Evolutionary conservation across 139 green algal species (phyloP).

Genomic region (Coelastrella sp.): DNA sequence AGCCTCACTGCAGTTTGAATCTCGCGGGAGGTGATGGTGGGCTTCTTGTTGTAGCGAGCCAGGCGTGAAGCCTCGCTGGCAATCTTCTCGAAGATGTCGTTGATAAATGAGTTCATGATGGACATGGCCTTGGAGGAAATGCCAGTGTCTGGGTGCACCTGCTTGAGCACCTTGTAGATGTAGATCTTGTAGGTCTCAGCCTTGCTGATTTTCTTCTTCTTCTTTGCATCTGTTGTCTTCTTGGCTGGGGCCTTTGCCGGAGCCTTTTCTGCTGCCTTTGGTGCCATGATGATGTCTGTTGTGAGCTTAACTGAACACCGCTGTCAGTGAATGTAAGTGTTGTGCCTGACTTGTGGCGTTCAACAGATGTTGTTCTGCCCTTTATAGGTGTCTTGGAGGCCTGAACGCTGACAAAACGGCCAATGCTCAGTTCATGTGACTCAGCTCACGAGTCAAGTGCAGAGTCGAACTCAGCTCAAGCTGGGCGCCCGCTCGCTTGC

Average conservation of each 20-base stretch:
- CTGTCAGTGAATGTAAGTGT: background rate
- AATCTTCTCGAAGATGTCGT: constrained; percentile 91
- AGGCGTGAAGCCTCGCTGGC: constrained; percentile 79
- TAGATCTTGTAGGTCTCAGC: constrained; percentile 99
- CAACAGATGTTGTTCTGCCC: background rate
- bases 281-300: constrained; percentile 47
- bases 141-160: constrained; percentile 97
- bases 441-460: background rate
- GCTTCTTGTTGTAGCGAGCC: constrained; percentile 92
- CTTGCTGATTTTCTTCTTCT: constrained; percentile 67
- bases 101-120: constrained; percentile 98
- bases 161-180: constrained; percentile 98
- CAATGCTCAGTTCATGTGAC: background rate
- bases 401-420: background rate
- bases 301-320: background rate
- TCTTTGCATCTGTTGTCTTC: constrained; percentile 56
- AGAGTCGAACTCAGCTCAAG: background rate
- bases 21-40: constrained; percentile 88
- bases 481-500: background rate
- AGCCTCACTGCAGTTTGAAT: constrained; percentile 94
- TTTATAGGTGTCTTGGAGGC: background rate
- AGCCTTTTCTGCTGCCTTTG: constrained; percentile 64
- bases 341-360: background rate
- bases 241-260: constrained; percentile 61
- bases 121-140: constrained; percentile 96